Evolutionary conservation across 140 eudicot genomes (phyloP).

Genomic region (Flaveria floridana): DNA sequence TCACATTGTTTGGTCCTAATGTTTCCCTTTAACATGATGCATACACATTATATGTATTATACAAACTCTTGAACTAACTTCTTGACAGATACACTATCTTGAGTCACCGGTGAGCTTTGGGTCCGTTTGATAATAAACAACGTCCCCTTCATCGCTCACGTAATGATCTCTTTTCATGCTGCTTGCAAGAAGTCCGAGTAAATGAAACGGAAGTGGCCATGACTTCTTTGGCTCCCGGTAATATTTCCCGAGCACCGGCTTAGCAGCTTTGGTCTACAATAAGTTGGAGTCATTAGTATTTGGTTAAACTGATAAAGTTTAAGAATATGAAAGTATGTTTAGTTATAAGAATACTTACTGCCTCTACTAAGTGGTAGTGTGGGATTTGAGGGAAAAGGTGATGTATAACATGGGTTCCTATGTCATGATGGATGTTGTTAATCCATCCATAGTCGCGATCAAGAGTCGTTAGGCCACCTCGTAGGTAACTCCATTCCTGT

Average conservation of each 20-base stretch:
- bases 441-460: constrained; percentile 99
- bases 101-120: constrained; percentile 41
- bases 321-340: not conserved
- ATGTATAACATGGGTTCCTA: constrained; percentile 96
- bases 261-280: constrained; percentile 84
- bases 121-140: constrained; percentile 84
- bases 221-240: constrained; percentile 83
- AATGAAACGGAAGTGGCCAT: constrained; percentile 63
- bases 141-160: constrained; percentile 84
- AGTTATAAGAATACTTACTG: constrained; percentile 54
- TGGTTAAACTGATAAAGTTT: not conserved
- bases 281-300: not conserved
- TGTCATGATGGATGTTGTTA: constrained; percentile 95
- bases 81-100: constrained; percentile 29
- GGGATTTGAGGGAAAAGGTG: constrained; percentile 99
- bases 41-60: constrained; percentile 10
- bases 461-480: constrained; percentile 93
- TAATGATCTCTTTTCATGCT: constrained; percentile 85
- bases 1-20: constrained; percentile 20
- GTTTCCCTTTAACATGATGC: constrained; percentile 28
- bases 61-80: constrained; percentile 21
- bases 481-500: constrained; percentile 94
- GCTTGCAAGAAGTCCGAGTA: constrained; percentile 54
- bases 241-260: constrained; percentile 83
- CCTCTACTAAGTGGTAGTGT: constrained; percentile 86